phyloP scores from a whole-genome alignment of 2,329 filamentous ascomycete species.

The Penicillium crustosum region DNA sequence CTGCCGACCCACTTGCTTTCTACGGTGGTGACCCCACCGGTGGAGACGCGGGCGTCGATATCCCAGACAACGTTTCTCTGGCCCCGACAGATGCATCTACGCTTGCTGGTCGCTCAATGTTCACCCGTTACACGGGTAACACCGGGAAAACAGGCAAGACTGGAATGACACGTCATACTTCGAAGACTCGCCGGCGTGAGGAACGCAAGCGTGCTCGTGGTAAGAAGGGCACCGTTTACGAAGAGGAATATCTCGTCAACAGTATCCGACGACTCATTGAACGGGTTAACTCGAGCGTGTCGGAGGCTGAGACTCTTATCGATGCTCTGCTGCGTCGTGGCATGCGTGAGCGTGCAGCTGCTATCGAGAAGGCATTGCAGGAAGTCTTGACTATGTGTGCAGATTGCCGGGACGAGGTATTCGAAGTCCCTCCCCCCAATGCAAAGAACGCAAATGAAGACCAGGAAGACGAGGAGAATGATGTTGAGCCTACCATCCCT shows the following conservation, averaged over 20 bases:
- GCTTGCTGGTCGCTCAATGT: slow-evolving; percentile 73
- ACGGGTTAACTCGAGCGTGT: slow-evolving; percentile 69
- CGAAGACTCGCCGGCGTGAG: slow-evolving; percentile 83
- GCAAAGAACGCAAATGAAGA: slow-evolving; percentile 15
- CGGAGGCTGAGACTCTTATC: slow-evolving; percentile 72
- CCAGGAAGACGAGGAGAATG: slow-evolving; percentile 24
- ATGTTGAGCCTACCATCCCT: slow-evolving; percentile 27
- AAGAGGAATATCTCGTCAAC: slow-evolving; percentile 94
- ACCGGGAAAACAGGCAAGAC: slow-evolving; percentile 62
- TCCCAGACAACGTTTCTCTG: slow-evolving; percentile 89
- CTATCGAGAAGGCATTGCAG: slow-evolving; percentile 70
- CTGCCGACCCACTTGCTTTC: slow-evolving; percentile 82
- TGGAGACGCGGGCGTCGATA: slow-evolving; percentile 59
- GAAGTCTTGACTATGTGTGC: slow-evolving; percentile 72
- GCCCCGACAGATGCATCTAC: slow-evolving; percentile 83
- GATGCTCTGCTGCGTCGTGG: slow-evolving; percentile 73
- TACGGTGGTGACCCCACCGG: slow-evolving; percentile 72
- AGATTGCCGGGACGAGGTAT: slow-evolving; percentile 69
- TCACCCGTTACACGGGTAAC: slow-evolving; percentile 89
- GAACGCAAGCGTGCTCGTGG: slow-evolving; percentile 93
- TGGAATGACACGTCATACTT: slow-evolving; percentile 65
- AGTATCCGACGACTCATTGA: slow-evolving; percentile 81
- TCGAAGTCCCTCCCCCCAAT: slow-evolving; percentile 40
- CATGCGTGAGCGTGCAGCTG: slow-evolving; percentile 84
- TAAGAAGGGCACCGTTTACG: slow-evolving; percentile 95